phyloP scores from a whole-genome alignment of 208 protist genomes.

The Crithidia acanthocephali region DNA sequence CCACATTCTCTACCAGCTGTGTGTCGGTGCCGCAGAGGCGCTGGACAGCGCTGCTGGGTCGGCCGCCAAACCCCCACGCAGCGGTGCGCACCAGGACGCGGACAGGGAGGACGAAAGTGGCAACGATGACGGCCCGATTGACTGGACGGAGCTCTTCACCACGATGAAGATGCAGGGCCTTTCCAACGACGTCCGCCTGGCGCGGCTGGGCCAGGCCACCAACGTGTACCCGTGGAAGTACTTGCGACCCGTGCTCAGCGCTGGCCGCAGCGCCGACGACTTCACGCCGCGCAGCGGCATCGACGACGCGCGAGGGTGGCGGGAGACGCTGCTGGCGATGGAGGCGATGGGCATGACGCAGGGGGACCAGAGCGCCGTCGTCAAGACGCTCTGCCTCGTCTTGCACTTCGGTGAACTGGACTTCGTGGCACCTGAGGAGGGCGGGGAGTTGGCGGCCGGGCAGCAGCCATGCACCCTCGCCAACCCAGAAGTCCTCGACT shows the following conservation, averaged over 20 bases:
- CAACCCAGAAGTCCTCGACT: conserved; percentile 43
- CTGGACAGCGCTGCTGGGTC: background rate
- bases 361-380: conserved; percentile 75
- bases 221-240: conserved; percentile 28
- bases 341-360: conserved; percentile 83
- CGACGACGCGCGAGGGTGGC: conserved; percentile 86
- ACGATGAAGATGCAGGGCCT: conserved; percentile 31
- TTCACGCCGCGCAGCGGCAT: conserved; percentile 34
- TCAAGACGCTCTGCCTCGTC: conserved; percentile 91
- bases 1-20: conserved; percentile 97
- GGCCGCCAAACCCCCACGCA: background rate
- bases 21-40: conserved; percentile 42
- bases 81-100: background rate
- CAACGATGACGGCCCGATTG: conserved; percentile 2
- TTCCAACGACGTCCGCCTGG: background rate
- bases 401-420: conserved; percentile 95
- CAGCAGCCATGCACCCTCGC: conserved; percentile 34
- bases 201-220: conserved; percentile 2
- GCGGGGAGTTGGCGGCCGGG: conserved; percentile 30
- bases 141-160: conserved; percentile 25
- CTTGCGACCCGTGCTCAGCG: conserved; percentile 18
- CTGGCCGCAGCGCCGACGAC: conserved; percentile 22
- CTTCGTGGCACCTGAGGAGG: conserved; percentile 68
- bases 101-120: background rate
- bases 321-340: conserved; percentile 90